Evolutionary conservation across 257 asterid species (phyloP).

Genomic region (Asclepias syriaca): DNA sequence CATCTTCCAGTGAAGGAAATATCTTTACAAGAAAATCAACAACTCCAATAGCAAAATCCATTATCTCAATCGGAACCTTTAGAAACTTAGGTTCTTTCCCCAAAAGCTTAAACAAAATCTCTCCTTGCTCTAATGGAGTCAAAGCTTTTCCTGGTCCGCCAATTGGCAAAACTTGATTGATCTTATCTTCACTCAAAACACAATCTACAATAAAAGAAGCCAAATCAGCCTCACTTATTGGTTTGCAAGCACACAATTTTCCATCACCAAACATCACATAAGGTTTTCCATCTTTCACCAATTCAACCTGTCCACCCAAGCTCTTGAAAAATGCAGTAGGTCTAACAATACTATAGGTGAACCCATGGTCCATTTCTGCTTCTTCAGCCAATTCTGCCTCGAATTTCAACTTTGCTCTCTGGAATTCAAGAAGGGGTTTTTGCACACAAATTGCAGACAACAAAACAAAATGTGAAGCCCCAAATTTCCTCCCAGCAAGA

Average conservation of each 20-base stretch:
- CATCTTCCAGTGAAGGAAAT: conserved; percentile 79
- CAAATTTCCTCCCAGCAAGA: conserved; percentile 64
- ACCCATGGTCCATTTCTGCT: conserved; percentile 37
- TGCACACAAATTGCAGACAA: conserved; percentile 94
- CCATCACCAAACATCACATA: conserved; percentile 99
- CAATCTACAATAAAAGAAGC: conserved; percentile 79
- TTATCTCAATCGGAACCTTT: conserved; percentile 78
- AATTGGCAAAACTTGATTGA: conserved; percentile 60
- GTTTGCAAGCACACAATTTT: conserved; percentile 85
- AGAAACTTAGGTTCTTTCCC: conserved; percentile 75
- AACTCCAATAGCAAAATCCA: conserved; percentile 85
- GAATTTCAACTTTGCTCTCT: conserved; percentile 80
- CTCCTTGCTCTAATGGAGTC: conserved; percentile 96
- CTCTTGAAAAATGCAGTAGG: conserved; percentile 99
- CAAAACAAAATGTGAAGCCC: conserved; percentile 83
- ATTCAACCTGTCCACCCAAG: conserved; percentile 87
- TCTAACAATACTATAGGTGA: conserved; percentile 81
- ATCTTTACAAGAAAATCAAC: conserved; percentile 76
- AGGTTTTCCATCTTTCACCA: conserved; percentile 93
- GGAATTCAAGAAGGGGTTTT: conserved; percentile 98
- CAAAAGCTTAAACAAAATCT: conserved; percentile 64
- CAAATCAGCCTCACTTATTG: conserved; percentile 83
- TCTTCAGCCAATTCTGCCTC: conserved; percentile 66
- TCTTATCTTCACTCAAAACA: conserved; percentile 48
- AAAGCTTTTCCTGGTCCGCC: conserved; percentile 91